These are phyloP conservation scores for Pichia sp. DNA, from an alignment of 1,139 yeast genomes.

Conservation along the genomic window DNA sequence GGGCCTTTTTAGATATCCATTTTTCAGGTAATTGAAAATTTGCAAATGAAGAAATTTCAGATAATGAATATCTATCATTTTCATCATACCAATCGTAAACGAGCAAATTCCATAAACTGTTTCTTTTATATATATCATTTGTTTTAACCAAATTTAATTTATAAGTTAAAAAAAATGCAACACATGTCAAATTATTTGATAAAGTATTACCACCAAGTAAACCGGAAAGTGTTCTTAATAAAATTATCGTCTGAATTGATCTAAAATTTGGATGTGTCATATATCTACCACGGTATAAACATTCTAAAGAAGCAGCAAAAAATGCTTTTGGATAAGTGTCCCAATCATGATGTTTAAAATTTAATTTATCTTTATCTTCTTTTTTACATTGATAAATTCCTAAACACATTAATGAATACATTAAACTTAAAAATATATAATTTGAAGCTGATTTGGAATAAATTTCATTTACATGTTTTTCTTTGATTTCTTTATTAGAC, in stretches of 20 bases:
- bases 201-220: conserved; percentile 32
- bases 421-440: conserved; percentile 32
- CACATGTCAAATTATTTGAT: conserved; percentile 27
- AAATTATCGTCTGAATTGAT: conserved; percentile 29
- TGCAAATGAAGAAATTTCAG: conserved; percentile 14
- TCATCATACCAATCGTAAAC: conserved; percentile 34
- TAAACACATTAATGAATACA: conserved; percentile 32
- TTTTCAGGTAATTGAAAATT: conserved; percentile 27
- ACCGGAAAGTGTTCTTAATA: conserved; percentile 30
- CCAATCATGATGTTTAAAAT: conserved; percentile 23
- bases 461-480: conserved; percentile 21
- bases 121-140: conserved; percentile 11
- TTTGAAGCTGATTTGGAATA: conserved; percentile 19
- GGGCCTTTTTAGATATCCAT: conserved; percentile 15
- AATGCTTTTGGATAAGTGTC: conserved; percentile 29
- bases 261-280: conserved; percentile 30
- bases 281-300: conserved; percentile 32
- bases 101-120: conserved; percentile 32
- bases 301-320: conserved; percentile 31
- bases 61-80: conserved; percentile 25
- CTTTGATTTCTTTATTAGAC: conserved; percentile 16
- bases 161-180: conserved; percentile 29
- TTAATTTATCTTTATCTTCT: conserved; percentile 18
- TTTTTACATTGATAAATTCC: conserved; percentile 31
- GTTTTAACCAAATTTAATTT: conserved; percentile 28